Evolutionary conservation across 352 stramenopile species (phyloP), one percentile per base, ranked within the genome.

Genomic region (Phytophthora multivora): DNA sequence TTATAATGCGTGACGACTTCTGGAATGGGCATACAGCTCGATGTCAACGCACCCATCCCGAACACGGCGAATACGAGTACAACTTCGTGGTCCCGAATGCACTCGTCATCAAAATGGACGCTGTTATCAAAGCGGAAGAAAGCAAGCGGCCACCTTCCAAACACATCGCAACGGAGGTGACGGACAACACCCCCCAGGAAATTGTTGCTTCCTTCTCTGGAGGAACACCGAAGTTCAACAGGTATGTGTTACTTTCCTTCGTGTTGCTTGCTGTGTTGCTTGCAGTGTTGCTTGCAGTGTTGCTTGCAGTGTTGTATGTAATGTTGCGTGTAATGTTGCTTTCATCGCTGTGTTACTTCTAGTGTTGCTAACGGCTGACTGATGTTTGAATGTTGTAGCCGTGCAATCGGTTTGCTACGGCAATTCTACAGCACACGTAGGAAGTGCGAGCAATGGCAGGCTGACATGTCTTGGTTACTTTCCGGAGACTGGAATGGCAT

Each of bases 1-100:
- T 51, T 36, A 38, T 55, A 5, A 55, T 55, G 45, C 9, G 13
- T 2, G 54, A 55, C 15, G 35, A 53, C 45, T 59, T 51, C 12
- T 23, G 33, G n/a, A 12, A 40, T 35, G 26, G 39, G 3, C 51
- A 28, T 51, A 7, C 30, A 21, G 28, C 51, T 35, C 39, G 41
- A 4, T 26, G 54, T 13, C 23, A 41, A 4, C 43, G 54, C 12
- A 35, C 18, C 8, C 7, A 36, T 3, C 25, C 50, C 3, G 1
- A 15, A 7, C 6, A 18, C 2, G 9, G 12, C 5, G 21, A 55
- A 7, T 50, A 36, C 12, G 36, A 63, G 18, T 63, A 51, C 16
- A 59, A 59, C 8, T 51, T 59, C 16, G 53, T 62, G 8, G 26
- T 54, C 13, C 53, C 42, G 8, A 31, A 41, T 0, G 9, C 10